Base-by-base conservation (phyloP, 2,329 filamentous ascomycete genomes). In the Conoideocrella luteorostrata region DNA sequence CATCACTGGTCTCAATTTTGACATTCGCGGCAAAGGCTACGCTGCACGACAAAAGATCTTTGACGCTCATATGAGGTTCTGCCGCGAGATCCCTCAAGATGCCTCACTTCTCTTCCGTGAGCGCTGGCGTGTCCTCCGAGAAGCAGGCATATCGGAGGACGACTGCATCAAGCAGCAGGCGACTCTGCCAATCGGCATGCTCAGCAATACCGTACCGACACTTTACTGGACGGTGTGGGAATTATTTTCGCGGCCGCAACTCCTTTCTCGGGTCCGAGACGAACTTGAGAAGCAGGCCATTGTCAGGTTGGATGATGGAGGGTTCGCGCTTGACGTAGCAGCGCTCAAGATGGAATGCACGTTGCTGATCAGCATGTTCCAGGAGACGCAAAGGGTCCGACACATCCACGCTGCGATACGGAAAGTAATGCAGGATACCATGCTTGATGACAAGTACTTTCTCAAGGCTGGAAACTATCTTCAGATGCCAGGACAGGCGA, bases 381-480 rank as follows among this genome's bases (percentile, higher is more conserved):
- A 36, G 34, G 34, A 36, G 34, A 36, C 20, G 17, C 34, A 36
- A 21, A 7, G 34, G 13, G 15, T 13, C 11, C 34, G 34, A 2
- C 34, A 36, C 15, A 21, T 36, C 11, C 21, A 36, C 17, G 34
- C 20, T 13, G 23, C 18, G 13, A 22, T 36, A 6, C 20, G 34
- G 4, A 36, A 24, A 15, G 34, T 36, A 18, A 17, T 36, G 34
- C 6, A 11, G 18, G 34, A 36, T 21, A 36, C 34, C 13, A 21
- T 36, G 11, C 18, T 36, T 12, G 20, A 36, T n/a, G 34, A n/a
- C 11, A 10, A 6, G 12, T 36, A 36, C 34, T 21, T 36, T 13
- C 34, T 36, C 13, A 24, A 36, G 34, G 34, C 34, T 4, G 34
- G 34, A 18, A 36, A 36, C 34, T 36, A 22, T n/a, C 34, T 36